Base-by-base conservation (phyloP, 2,329 filamentous ascomycete species). In the Cladobotryum protrusum region DNA sequence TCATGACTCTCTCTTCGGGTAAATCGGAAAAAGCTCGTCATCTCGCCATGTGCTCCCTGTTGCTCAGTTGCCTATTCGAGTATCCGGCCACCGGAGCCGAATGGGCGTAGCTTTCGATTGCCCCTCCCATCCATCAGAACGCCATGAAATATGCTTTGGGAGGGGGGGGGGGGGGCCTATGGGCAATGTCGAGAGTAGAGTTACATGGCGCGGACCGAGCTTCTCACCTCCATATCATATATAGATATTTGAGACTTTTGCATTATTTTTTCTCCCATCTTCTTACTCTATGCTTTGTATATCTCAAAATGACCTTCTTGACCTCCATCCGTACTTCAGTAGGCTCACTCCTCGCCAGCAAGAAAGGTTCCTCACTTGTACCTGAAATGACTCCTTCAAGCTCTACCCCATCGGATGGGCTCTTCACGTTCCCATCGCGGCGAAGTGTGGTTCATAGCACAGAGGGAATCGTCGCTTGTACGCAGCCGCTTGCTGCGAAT, bases 401-500 rank as follows among this genome's bases (percentile, higher is more conserved):
- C 1, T 60, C 69, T 0, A 74, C 76, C 20, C 6, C 24, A 8
- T 29, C 24, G 6, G 24, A 29, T 29, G 24, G 24, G 24, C 83
- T 88, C 61, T 72, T 76, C 54, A 77, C 79, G 54, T 92, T 89
- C 63, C 69, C 87, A 9, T 95, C 89, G 59, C 82, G 92, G 36
- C 78, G 93, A 55, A 96, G 92, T 59, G 90, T 95, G 12, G 89
- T 97, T 12, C 91, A 97, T 66, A 96, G 89, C 66, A 91, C 87
- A 5, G 86, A 91, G 61, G 92, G 90, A 42, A 96, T 97, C 51
- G 87, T 97, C 43, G 81, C 91, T 11, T 95, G 87, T 64, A 87
- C 89, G 1, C 92, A 97, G 67, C 90, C 93, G 13, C 74, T 97
- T 49, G 93, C 93, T 5, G 86, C 88, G 19, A 87, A 87, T 69